Percentiles rank a stretch among this genome's conserved stretches.
Conservation (phyloP, 2,329 filamentous ascomycete genomes). For the Fusarium hainanense region DNA sequence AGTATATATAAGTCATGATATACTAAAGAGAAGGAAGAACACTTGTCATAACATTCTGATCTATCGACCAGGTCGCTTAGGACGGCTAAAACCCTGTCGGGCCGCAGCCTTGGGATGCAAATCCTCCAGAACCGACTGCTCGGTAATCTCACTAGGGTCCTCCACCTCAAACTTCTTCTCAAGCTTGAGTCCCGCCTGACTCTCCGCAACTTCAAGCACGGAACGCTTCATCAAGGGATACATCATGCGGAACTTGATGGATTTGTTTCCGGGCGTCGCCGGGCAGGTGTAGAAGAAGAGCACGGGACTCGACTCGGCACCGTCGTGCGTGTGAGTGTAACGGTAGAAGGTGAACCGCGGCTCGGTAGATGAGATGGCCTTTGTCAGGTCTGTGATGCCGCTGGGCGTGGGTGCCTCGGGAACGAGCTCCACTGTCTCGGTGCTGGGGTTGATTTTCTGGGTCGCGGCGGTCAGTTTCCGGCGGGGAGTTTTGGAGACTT, state of each 20-base stretch:
- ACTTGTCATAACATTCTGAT: background rate
- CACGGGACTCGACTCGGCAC: constrained; percentile 66
- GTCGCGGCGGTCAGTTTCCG: constrained; percentile 10
- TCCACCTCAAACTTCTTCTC: constrained; percentile 78
- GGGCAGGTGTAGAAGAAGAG: constrained; percentile 89
- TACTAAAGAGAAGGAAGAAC: background rate
- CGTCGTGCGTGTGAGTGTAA: constrained; percentile 68
- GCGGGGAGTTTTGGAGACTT: background rate
- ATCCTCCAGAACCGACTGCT: constrained; percentile 72
- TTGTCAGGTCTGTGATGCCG: constrained; percentile 67
- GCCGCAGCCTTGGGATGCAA: constrained; percentile 74
- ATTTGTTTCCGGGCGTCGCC: constrained; percentile 69
- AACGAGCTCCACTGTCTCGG: constrained; percentile 76
- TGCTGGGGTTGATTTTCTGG: constrained; percentile 77
- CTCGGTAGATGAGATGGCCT: constrained; percentile 72
- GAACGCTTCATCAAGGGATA: constrained; percentile 78
- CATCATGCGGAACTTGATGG: constrained; percentile 86
- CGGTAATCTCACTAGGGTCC: constrained; percentile 76
- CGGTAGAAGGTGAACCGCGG: constrained; percentile 84
- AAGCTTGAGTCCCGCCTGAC: constrained; percentile 71
- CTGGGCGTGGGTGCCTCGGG: constrained; percentile 62
- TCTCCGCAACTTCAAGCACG: constrained; percentile 73
- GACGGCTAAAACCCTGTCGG: constrained; percentile 78
- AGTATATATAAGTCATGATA: constrained; percentile 1
- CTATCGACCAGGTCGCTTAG: constrained; percentile 79